A percentile compares a stretch with the other conserved stretches of the same genome.
These are phyloP conservation scores for Coemansia sp. DNA, from an alignment of 192 early-diverging fungal genomes.

Conservation along the genomic window DNA sequence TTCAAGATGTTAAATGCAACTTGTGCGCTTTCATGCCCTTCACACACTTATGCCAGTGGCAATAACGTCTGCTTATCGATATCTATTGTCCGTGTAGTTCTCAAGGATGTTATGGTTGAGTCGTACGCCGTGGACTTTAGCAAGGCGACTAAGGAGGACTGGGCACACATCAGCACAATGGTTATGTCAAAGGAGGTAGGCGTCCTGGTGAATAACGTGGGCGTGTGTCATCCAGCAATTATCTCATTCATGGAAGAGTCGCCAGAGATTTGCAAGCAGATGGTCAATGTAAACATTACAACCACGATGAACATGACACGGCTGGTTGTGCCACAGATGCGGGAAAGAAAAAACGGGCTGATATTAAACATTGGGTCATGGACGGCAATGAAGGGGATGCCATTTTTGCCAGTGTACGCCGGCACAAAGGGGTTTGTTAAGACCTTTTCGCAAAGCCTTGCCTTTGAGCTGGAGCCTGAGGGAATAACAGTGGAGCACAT, in stretches of 20 bases:
- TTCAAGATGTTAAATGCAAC: too few relatives aligned
- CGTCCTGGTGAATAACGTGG: slow-evolving; percentile 90
- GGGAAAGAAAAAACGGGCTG: slow-evolving; percentile 66
- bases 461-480: slow-evolving; percentile 69
- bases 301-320: slow-evolving; percentile 79
- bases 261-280: slow-evolving; percentile 63
- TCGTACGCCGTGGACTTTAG: slow-evolving; percentile 49
- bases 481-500: slow-evolving; percentile 85
- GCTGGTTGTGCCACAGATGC: slow-evolving; percentile 79
- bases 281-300: slow-evolving; percentile 83
- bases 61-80: background rate
- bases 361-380: slow-evolving; percentile 94
- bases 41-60: background rate
- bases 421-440: slow-evolving; percentile 90
- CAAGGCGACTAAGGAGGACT: slow-evolving; percentile 16
- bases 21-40: background rate
- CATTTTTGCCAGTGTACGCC: slow-evolving; percentile 87
- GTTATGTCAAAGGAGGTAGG: slow-evolving; percentile 32
- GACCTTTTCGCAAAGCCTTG: slow-evolving; percentile 86
- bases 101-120: slow-evolving; percentile 34
- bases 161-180: slow-evolving; percentile 32
- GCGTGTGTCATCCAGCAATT: slow-evolving; percentile 82
- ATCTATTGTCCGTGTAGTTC: background rate
- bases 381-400: slow-evolving; percentile 79
- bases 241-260: slow-evolving; percentile 80